Percentiles rank a stretch among this genome's conserved stretches.
These are phyloP conservation scores for Coleophoma eucalyptorum DNA, from an alignment of 2,329 filamentous ascomycete species.

Conservation along the genomic window DNA sequence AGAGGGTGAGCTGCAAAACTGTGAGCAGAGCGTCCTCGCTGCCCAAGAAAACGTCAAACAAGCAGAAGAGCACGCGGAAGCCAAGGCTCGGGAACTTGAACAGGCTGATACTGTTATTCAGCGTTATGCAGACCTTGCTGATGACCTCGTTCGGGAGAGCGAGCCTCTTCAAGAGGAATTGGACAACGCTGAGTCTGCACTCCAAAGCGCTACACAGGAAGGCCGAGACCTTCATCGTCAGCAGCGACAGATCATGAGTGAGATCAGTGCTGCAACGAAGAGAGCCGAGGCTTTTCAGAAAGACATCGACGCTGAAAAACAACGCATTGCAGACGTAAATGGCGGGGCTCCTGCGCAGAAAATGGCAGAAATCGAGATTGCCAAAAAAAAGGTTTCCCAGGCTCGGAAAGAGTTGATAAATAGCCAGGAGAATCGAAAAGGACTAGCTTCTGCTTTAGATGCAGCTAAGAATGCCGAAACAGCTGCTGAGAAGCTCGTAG, in stretches of 20 bases:
- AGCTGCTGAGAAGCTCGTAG: constrained; percentile 18
- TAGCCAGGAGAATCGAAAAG: constrained; percentile 34
- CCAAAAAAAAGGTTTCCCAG: constrained; percentile 44
- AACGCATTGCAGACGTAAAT: constrained; percentile 61
- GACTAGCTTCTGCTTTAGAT: constrained; percentile 31
- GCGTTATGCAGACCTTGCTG: constrained; percentile 20
- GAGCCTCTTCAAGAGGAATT: constrained; percentile 41
- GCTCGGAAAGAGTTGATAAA: constrained; percentile 37
- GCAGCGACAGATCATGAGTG: constrained; percentile 60
- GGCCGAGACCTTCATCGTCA: constrained; percentile 53
- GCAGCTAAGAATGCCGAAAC: constrained; percentile 27
- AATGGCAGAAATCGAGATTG: constrained; percentile 53
- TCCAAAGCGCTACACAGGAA: constrained; percentile 48
- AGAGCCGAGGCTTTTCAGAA: constrained; percentile 40
- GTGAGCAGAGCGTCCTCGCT: constrained; percentile 30
- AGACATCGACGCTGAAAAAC: constrained; percentile 51
- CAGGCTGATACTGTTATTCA: constrained; percentile 29
- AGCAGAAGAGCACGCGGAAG: constrained; percentile 42
- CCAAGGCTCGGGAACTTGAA: constrained; percentile 36
- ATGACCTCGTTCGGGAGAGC: constrained; percentile 24
- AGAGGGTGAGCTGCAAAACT: constrained; percentile 50
- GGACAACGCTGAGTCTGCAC: constrained; percentile 44
- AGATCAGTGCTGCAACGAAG: constrained; percentile 49
- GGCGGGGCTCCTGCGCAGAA: constrained; percentile 66
- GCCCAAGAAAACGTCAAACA: constrained; percentile 32